Evolutionary conservation across 75 land plant genomes (phyloP), one percentile per base, ranked within the genome.

Genomic region (Gnetum montanum): DNA sequence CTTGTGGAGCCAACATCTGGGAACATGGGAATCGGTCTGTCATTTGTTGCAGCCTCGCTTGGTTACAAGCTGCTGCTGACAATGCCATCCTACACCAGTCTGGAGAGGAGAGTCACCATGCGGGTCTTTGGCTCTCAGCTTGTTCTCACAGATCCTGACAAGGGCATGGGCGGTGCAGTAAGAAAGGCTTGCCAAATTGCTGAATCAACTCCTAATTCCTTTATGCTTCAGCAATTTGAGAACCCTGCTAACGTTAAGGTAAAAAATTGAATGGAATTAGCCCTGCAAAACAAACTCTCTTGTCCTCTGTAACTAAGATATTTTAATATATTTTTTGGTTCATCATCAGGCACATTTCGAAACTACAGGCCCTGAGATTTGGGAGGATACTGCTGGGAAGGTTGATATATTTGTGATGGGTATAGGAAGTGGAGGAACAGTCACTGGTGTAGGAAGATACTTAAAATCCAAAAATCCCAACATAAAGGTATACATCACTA

Each of bases 341-440:
- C 49, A 36, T 43, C 18, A 15, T 16, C 54, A 90, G 91, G 75
- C 74, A 18, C 97, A 91, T 61, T 91, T 81, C 70, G 83, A 84
- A 65, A 87, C 85, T 0, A 91, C 89, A 0, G 97, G 97, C 2
- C 97, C 97, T 31, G 94, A 91, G 51, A 83, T 91, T 46, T 91
- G 97, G 97, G 83, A 87, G 43, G 88, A 91, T 22, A 91, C 94
- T 2, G 23, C 64, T 10, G 97, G 97, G 11, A 45, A 92, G 52
- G 86, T 92, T 38, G 97, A 92, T 53, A 81, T 92, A 11, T 82
- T 92, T 40, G 74, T 92, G 16, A 79, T 85, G 78, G 97, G 97
- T 25, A 85, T 88, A 23, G 97, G 97, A 15, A 92, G 96, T 54
- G 97, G 97, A 49, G 97, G 97, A 27, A 92, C 97, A 19, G 84